Base-by-base conservation (phyloP, 2,329 filamentous ascomycete species). In the Xylariaceae sp. region DNA sequence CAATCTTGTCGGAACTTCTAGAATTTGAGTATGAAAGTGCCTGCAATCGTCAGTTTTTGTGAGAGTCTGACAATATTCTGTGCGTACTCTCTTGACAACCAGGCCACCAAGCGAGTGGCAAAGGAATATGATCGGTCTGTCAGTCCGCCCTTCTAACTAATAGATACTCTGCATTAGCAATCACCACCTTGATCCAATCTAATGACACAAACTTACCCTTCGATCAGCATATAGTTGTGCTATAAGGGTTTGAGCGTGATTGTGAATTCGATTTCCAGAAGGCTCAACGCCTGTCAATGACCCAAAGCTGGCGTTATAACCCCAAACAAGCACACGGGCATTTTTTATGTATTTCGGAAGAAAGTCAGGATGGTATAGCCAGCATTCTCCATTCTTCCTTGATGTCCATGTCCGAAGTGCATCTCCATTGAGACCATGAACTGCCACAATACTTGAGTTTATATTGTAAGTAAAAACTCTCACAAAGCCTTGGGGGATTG, bases 391-490 rank as follows among this genome's bases (percentile, higher is more conserved):
- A 5, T 60, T 61, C 40, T 69, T 63, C 19, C 66, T 50, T 16
- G 70, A 67, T n/a, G 71, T 73, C 74, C 75, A 78, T 41, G 75
- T 76, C 24, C 66, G 66, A 24, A 69, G 67, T 5, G 72, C 68
- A 53, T 78, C 61, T 12, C 75, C 75, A 60, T 74, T 74, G 12
- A 78, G 70, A 14, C 76, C 75, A 62, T 78, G 75, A 28, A 78
- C 73, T 5, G 76, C 76, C 24, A 79, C 69, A 28, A 76, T 74
- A 43, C 71, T 71, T n/a, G 34, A 12, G 23, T 45, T 3, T 33
- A 23, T 29, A 5, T 31, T 34, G n/a, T 12, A 17, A n/a, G 16
- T 17, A 9, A 43, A n/a, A 14, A 26, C 24, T 23, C 26, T 23
- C 28, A 23, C 19, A 9, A 24, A 43, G 7, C 4, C 9, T 12